These are phyloP conservation scores for Arctium lappa DNA, from an alignment of 129 eudicot genomes.

Conservation along the genomic window DNA sequence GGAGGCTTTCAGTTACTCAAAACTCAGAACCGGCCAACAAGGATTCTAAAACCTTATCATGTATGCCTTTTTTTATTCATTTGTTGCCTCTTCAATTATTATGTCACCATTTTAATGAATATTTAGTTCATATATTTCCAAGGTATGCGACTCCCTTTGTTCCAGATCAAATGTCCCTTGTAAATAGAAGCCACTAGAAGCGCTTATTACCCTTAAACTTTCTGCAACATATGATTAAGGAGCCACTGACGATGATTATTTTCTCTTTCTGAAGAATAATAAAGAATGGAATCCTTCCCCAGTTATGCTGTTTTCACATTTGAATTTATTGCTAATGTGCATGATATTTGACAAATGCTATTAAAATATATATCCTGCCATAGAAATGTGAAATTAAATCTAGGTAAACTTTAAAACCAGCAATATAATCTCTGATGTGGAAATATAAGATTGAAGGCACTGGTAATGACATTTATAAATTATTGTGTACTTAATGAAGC, in stretches of 20 bases:
- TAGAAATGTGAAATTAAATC: too few relatives aligned
- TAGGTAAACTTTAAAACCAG: neutral
- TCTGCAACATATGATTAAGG: neutral
- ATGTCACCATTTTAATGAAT: neutral
- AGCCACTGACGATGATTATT: too few relatives aligned
- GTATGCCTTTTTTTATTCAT: conserved; percentile 39
- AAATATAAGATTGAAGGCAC: neutral
- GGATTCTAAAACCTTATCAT: conserved; percentile 60
- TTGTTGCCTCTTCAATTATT: neutral
- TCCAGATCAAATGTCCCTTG: neutral
- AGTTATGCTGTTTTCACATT: too few relatives aligned
- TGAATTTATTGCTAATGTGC: too few relatives aligned
- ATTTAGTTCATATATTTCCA: neutral
- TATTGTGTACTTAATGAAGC: conserved; percentile 48
- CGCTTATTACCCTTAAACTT: neutral
- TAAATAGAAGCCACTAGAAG: neutral
- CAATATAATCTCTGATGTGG: neutral
- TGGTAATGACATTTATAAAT: neutral
- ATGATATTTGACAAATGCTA: too few relatives aligned
- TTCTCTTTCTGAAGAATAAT: too few relatives aligned
- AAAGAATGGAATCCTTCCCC: neutral
- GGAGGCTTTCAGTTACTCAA: conserved; percentile 57
- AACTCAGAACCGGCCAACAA: conserved; percentile 53
- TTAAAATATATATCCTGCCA: neutral
- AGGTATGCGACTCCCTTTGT: neutral